phyloP scores from a whole-genome alignment of 345 rosid species.

The Brassica cretica region DNA sequence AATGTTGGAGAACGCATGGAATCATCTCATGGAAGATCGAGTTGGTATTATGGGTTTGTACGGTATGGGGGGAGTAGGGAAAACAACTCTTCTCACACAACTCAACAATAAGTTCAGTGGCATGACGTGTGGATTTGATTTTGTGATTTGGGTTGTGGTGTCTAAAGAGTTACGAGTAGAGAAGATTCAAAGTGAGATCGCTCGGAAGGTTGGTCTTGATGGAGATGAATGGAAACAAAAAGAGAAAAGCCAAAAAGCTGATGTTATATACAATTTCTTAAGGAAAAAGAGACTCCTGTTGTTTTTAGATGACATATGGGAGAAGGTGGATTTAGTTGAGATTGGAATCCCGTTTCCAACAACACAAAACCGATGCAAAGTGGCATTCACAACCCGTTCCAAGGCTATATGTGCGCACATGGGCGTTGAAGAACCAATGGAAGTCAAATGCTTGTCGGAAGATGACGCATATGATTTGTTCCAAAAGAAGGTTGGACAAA shows the following conservation, averaged over 20 bases:
- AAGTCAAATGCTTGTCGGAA: background rate
- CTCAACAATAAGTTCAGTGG: conserved; percentile 26
- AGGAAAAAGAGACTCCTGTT: conserved; percentile 19
- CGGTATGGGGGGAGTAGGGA: conserved; percentile 5
- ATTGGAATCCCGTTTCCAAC: conserved; percentile 25
- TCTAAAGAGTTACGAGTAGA: conserved; percentile 2
- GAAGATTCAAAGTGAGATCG: conserved; percentile 12
- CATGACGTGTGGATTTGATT: background rate
- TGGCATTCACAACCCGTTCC: conserved; percentile 22
- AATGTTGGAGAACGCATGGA: background rate
- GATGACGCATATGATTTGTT: conserved; percentile 29
- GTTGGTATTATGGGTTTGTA: conserved; percentile 3
- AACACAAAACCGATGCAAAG: background rate
- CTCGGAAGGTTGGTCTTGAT: background rate
- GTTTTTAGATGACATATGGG: conserved; percentile 26
- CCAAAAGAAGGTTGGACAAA: conserved; percentile 6
- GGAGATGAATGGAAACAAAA: background rate
- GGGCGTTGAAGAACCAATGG: conserved; percentile 8
- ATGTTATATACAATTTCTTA: background rate
- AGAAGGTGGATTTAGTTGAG: conserved; percentile 11
- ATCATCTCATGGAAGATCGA: conserved; percentile 10
- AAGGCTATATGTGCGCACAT: conserved; percentile 7
- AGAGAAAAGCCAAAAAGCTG: background rate
- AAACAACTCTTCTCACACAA: conserved; percentile 25
- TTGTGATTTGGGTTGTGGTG: conserved; percentile 21